Base-by-base conservation (phyloP, 2,329 filamentous ascomycete genomes). In the Monilinia polystroma region DNA sequence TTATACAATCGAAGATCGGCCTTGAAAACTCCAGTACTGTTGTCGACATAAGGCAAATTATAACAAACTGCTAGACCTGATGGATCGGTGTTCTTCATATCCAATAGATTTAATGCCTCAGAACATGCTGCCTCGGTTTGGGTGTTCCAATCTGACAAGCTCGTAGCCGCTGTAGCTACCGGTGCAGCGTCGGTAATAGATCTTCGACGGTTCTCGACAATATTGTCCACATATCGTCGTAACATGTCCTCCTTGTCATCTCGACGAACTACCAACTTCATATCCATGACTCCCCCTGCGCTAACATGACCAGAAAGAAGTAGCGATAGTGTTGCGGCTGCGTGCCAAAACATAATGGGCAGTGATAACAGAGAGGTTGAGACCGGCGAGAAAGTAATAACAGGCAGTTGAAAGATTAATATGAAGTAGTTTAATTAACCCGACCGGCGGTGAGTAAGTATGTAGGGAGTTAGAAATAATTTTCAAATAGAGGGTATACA, bases 51-150 rank as follows among this genome's bases (percentile, higher is more conserved):
- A 0, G 89, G 87, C 32, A 96, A 78, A 76, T 95, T 96, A 80
- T 94, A 95, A 83, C 92, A 96, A 58, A 91, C 85, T 67, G 89
- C 89, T 58, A 92, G 85, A 62, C 92, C 92, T 12, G 90, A 89
- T 6, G 90, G 90, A 71, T 93, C 94, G 32, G 85, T 84, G 53
- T 87, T 85, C 68, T 82, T 80, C 14, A 78, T 79, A 18, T 81
- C 80, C 59, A 92, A 81, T 35, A 78, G 76, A 2, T 77, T 76
- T 23, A 95, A 80, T 11, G 84, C 82, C 29, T 79, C 73, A 55
- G 79, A 79, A 77, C 91, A 95, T 29, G 88, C 88, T 14, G 79
- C 73, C 43, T 81, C 80, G 10, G 85, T 89, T 54, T 81, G 76
- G 4, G 73, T 72, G 69, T 88, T 80, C 87, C 87, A 90, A 8